A percentile compares a stretch with the other conserved stretches of the same genome.
Evolutionary conservation across 1,139 yeast species (phyloP).

Genomic region (Pichia norvegensis): DNA sequence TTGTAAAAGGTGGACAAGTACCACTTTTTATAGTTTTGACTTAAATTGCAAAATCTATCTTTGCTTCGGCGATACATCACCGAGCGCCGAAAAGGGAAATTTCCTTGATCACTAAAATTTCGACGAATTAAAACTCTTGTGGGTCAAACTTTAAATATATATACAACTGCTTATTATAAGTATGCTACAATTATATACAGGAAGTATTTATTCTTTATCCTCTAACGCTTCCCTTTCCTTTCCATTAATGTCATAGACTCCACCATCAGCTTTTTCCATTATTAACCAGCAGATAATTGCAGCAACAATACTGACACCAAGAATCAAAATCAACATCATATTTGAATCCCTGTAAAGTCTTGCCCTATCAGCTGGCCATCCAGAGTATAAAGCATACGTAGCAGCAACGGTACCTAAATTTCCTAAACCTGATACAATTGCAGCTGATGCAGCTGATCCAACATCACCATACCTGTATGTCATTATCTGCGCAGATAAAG

Average conservation of each 20-base stretch:
- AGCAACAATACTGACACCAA: conserved; percentile 60
- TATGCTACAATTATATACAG: background rate
- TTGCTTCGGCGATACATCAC: conserved; percentile 3
- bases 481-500: conserved; percentile 77
- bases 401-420: conserved; percentile 80
- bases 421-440: conserved; percentile 78
- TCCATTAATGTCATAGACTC: conserved; percentile 10
- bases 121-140: background rate
- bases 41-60: background rate
- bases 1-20: background rate
- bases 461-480: conserved; percentile 68
- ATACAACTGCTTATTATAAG: no score
- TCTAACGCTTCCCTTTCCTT: background rate
- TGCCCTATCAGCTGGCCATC: conserved; percentile 74
- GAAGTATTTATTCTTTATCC: background rate
- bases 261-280: conserved; percentile 15
- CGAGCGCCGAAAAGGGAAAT: background rate
- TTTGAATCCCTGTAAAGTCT: conserved; percentile 62
- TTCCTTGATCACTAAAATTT: background rate
- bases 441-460: conserved; percentile 77
- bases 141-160: no score
- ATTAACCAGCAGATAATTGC: conserved; percentile 27
- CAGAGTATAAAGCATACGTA: conserved; percentile 75
- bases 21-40: background rate
- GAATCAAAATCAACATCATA: conserved; percentile 75